Base-by-base conservation (phyloP, 495 filamentous ascomycete genomes). In the Immersiella caudata region DNA sequence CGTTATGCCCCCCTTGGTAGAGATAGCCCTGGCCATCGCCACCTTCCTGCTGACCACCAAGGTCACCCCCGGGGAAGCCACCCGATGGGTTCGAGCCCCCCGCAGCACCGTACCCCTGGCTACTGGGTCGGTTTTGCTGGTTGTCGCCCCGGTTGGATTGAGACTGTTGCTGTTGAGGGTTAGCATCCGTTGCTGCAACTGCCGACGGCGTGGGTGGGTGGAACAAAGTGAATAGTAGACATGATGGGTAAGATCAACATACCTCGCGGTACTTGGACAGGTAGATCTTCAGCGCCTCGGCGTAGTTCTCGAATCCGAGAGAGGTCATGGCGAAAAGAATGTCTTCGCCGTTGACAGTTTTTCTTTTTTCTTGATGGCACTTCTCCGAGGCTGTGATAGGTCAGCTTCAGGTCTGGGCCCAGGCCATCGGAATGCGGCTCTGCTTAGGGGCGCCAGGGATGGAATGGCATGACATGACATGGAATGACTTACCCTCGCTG, bases 271-370 rank as follows among this genome's bases (percentile, higher is more conserved):
- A 99, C 79, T 97, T 94, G 67, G 94, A 90, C 62, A 99, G 86
- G 76, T 99, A 99, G 68, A 99, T 97, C 81, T 98, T 98, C 57
- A 99, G 85, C 24, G 95, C 95, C 76, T 99, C 95, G 46, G 93
- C 89, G 74, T 99, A 99, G 83, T 99, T 99, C 83, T 99, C 95
- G 77, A 99, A 99, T 5, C 95, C 95, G 60, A 98, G 88, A 22
- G 95, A 98, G 46, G 94, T 98, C 95, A 99, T 99, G 58, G 95
- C 95, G 76, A 97, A 98, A 40, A 99, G 80, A 67, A 99, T 99
- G 76, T 99, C 95, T 79, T 99, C 95, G 65, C 95, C 95, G 73
- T 99, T 99, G 67, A 99, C 95, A 0, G 95, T 99, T 81, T 99
- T 99, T 68, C 95, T 87, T 85, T 99, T 99, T 78, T 99, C 95